Conservation (phyloP, 148 eudicot genomes). For the Dysphania ambrosioides region DNA sequence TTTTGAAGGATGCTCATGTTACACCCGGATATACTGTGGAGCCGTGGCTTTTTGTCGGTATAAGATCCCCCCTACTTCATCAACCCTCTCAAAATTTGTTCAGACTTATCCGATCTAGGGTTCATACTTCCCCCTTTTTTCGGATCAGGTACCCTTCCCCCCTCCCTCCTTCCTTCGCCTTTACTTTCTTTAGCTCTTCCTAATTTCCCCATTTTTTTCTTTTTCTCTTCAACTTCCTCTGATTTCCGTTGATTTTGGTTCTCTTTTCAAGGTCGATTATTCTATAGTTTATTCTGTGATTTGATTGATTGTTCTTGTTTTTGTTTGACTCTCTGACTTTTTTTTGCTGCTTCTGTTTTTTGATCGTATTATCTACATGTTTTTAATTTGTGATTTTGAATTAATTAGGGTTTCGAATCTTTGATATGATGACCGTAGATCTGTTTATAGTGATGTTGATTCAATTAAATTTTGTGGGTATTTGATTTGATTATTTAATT, state of each 20-base stretch:
- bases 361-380: neutral
- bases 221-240: neutral
- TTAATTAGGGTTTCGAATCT: constrained; percentile 6
- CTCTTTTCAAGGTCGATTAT: constrained; percentile 17
- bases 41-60: too few relatives aligned
- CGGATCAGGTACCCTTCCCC: constrained; percentile 50
- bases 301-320: neutral
- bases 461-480: neutral
- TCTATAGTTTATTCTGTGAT: neutral
- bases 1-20: too few relatives aligned
- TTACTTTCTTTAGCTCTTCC: constrained; percentile 5
- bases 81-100: constrained; percentile 7
- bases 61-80: neutral
- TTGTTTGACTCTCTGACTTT: neutral
- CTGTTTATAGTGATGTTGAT: neutral
- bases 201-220: neutral
- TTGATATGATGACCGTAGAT: neutral
- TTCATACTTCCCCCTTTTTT: constrained; percentile 31
- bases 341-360: neutral
- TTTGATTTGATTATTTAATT: neutral
- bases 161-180: neutral
- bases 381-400: neutral
- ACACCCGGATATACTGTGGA: too few relatives aligned
- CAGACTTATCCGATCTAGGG: constrained; percentile 40
- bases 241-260: neutral